These are phyloP conservation scores for Aspergillus sclerotialis DNA, from an alignment of 2,329 filamentous ascomycete species.

Conservation along the genomic window DNA sequence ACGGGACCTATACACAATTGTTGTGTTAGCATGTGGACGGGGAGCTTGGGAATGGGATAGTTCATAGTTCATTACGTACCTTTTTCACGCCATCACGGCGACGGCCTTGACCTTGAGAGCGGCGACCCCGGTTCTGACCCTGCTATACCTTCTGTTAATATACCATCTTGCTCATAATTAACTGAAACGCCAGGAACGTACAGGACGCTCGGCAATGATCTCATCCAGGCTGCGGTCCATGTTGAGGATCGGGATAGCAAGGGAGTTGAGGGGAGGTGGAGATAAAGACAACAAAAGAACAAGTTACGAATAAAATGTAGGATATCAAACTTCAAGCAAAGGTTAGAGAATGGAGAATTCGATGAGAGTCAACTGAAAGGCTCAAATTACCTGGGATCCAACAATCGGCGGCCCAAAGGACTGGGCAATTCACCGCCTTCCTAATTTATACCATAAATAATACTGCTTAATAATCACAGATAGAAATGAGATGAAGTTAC, in stretches of 20 bases:
- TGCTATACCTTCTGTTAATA: slow-evolving; percentile 10
- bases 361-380: neutral
- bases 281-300: slow-evolving; percentile 3
- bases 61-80: slow-evolving; percentile 45
- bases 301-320: slow-evolving; percentile 1
- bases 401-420: too few species aligned
- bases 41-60: slow-evolving; percentile 4
- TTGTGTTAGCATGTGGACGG: slow-evolving; percentile 13
- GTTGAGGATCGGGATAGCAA: slow-evolving; percentile 11
- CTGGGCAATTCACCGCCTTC: too few species aligned
- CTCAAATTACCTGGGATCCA: too few species aligned
- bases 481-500: too few species aligned
- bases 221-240: slow-evolving; percentile 63
- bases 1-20: slow-evolving; percentile 28
- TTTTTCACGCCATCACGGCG: slow-evolving; percentile 87
- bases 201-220: slow-evolving; percentile 56
- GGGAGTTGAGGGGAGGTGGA: slow-evolving; percentile 2
- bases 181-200: slow-evolving; percentile 26
- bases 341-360: neutral
- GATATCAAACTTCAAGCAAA: neutral
- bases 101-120: slow-evolving; percentile 40
- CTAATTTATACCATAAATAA: too few species aligned
- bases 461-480: too few species aligned
- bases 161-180: slow-evolving; percentile 12
- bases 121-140: slow-evolving; percentile 27